A percentile compares a stretch with the other conserved stretches of the same genome.
Conservation (phyloP, 768 basidiomycete genomes). For the Macrolepiota dolichaula region DNA sequence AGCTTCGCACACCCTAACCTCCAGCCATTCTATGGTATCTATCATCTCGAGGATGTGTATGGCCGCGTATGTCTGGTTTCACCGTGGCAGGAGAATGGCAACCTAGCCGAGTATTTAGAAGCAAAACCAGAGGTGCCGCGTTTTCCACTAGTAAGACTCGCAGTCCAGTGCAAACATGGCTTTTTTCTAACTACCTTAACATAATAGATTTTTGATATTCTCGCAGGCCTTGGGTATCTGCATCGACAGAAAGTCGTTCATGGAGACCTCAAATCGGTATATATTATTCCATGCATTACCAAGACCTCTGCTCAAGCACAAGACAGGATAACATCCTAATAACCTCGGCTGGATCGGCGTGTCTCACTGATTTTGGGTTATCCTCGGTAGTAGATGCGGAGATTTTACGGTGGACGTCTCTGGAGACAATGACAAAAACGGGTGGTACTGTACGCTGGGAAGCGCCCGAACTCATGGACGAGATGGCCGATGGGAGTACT, state of each 20-base stretch:
- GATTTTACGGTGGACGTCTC: conserved; percentile 2
- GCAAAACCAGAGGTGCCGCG: background rate
- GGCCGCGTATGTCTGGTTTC: conserved; percentile 12
- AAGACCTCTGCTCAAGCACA: background rate
- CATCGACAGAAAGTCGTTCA: conserved; percentile 15
- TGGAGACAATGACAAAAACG: background rate
- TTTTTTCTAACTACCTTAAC: background rate
- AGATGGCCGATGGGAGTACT: background rate
- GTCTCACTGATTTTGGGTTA: conserved; percentile 5
- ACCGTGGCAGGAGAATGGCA: conserved; percentile 16
- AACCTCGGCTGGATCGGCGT: background rate
- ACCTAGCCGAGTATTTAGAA: conserved; percentile 7
- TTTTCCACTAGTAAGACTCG: conserved; percentile 1
- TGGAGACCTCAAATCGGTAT: conserved; percentile 20
- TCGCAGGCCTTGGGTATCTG: conserved; percentile 15
- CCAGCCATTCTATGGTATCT: conserved; percentile 15
- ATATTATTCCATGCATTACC: background rate
- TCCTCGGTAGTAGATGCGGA: conserved; percentile 1
- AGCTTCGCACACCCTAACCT: conserved; percentile 11
- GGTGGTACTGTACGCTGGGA: conserved; percentile 3
- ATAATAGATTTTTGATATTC: conserved; percentile 11
- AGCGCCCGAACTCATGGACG: conserved; percentile 10
- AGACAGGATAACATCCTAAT: background rate
- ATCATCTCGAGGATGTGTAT: background rate
- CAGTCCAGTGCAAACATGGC: too few species aligned